Conservation (phyloP, 805 yeast genomes). For the Candida maltosa region DNA sequence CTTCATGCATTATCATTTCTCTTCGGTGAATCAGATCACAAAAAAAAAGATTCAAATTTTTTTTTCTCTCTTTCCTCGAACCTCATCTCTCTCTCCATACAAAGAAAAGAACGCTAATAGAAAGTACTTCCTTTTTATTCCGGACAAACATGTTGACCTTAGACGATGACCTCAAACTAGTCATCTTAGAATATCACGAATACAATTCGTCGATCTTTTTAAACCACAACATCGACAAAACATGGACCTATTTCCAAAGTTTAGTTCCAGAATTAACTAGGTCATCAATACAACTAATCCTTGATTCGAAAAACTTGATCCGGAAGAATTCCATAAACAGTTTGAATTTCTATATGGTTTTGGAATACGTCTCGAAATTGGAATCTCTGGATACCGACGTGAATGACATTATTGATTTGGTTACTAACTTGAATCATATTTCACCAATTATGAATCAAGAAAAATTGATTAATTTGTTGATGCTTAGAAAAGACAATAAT, state of each 20-base stretch:
- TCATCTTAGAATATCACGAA: conserved; percentile 8
- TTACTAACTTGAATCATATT: neutral
- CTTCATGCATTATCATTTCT: too few relatives aligned
- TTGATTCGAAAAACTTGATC: neutral
- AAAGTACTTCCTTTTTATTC: too few relatives aligned
- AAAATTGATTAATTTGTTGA: too few relatives aligned
- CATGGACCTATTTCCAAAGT: conserved; percentile 5
- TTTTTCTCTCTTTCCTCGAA: too few relatives aligned
- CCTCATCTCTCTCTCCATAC: too few relatives aligned
- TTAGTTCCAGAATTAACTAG: conserved; percentile 4
- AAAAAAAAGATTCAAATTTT: too few relatives aligned
- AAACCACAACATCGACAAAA: conserved; percentile 3
- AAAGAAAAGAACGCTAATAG: too few relatives aligned
- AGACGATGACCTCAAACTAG: conserved; percentile 8
- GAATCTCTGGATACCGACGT: neutral
- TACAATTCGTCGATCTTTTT: conserved; percentile 5
- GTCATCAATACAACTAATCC: conserved; percentile 1
- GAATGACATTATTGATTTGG: conserved; percentile 4
- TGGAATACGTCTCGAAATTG: conserved; percentile 4
- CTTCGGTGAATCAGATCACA: too few relatives aligned
- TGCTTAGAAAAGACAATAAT: too few relatives aligned
- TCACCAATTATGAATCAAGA: too few relatives aligned
- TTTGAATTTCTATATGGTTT: neutral
- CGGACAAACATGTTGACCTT: too few relatives aligned
- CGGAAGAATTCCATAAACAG: conserved; percentile 2